Evolutionary conservation across 1,284 basidiomycete species (phyloP), one percentile per base, ranked within the genome.

Genomic region (Farysia itapuensis): DNA sequence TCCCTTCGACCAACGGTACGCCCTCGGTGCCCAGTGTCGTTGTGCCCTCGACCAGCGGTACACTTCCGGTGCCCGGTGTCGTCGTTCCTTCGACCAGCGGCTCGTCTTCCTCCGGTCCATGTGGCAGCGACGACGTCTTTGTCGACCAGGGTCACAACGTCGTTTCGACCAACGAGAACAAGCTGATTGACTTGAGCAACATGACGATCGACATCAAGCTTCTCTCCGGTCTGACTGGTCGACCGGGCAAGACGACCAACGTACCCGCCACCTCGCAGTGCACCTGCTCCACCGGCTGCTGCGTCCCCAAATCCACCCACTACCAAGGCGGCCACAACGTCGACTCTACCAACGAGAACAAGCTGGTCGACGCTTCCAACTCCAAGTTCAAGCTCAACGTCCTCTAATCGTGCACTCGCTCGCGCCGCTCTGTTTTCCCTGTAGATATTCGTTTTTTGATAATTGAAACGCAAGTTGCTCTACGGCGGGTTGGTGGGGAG

Each of bases 121-220:
- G 59, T 36, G n/a, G 24, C n/a, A 3, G 12, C 35, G 14, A 32
- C 39, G 39, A 48, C 28, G 53, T 57, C 21, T 64, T 49, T 49
- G 28, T 53, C 45, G 16, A 64, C 43, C 43, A 57, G 24, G 59
- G 59, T n/a, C 53, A 64, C 59, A 64, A 64, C 43, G 53, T 58
- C 5, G 59, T 53, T 24, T 53, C 48, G 14, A 38, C 15, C 15
- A 63, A 43, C 50, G 29, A 39, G 36, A 64, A 64, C 59, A 50
- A 46, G 39, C 49, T 64, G 16, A 20, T 64, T 7, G 59, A 64
- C 39, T 18, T 50, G 15, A 41, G 36, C 43, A 35, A 58, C 59
- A 35, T 64, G 31, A 35, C 14, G 5, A 39, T 64, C 39, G 28
- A 49, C 38, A 51, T 53, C 26, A 35, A 35, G 35, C 15, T 63